Evolutionary conservation across 2,329 filamentous ascomycete genomes (phyloP).

Genomic region (Penicillium freii): DNA sequence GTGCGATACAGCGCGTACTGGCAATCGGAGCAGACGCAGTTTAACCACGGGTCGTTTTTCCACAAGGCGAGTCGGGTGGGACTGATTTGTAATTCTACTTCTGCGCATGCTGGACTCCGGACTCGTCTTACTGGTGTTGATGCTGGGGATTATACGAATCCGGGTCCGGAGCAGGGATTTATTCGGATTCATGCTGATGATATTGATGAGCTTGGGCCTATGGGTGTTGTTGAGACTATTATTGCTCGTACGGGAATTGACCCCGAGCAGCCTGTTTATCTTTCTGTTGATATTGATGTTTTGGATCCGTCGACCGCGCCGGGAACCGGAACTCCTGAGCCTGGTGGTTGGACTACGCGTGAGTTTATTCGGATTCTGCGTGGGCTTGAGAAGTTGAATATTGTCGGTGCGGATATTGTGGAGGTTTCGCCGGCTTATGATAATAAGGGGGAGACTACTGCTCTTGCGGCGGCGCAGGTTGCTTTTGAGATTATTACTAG

Average conservation of each 20-base stretch:
- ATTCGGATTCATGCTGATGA: conserved; percentile 78
- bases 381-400: conserved; percentile 76
- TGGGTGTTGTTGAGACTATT: conserved; percentile 69
- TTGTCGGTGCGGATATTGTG: conserved; percentile 87
- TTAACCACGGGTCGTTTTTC: conserved; percentile 91
- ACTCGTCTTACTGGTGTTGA: conserved; percentile 69
- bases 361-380: conserved; percentile 82
- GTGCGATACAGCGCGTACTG: conserved; percentile 73
- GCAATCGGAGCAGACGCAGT: conserved; percentile 67
- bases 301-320: conserved; percentile 69
- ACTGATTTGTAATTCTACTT: conserved; percentile 69
- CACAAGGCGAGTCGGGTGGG: conserved; percentile 82
- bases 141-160: conserved; percentile 65
- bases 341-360: conserved; percentile 85
- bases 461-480: conserved; percentile 78
- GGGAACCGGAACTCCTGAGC: conserved; percentile 83
- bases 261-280: conserved; percentile 72
- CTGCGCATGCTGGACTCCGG: conserved; percentile 78
- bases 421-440: conserved; percentile 87
- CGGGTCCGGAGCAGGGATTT: conserved; percentile 73
- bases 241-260: conserved; percentile 63
- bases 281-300: conserved; percentile 79
- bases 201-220: conserved; percentile 76
- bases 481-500: conserved; percentile 79
- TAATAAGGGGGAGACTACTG: conserved; percentile 74